These are phyloP conservation scores for Boeremia lycopersici DNA, from an alignment of 2,329 filamentous ascomycete species.

Conservation along the genomic window DNA sequence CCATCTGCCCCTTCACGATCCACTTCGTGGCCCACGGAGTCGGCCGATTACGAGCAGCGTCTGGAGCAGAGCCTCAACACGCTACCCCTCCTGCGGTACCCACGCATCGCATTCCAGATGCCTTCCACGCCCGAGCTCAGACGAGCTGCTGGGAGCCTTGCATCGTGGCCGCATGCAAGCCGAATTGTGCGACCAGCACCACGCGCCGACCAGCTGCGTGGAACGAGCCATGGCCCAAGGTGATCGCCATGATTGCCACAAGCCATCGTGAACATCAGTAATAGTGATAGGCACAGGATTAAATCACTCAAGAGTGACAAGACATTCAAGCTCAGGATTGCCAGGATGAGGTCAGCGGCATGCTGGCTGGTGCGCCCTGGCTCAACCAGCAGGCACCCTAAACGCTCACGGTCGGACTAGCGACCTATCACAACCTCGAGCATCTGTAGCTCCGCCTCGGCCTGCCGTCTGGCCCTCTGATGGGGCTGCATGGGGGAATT, in stretches of 20 bases:
- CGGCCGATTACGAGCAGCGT: neutral
- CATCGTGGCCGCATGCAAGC: constrained; percentile 2
- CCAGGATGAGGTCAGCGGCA: constrained; percentile 18
- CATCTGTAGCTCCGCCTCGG: constrained; percentile 2
- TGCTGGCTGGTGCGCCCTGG: constrained; percentile 1
- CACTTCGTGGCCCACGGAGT: constrained; percentile 2
- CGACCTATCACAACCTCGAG: constrained; percentile 11
- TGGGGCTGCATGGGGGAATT: constrained; percentile 6
- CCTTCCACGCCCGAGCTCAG: constrained; percentile 2
- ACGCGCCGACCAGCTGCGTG: neutral
- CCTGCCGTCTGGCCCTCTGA: constrained; percentile 10
- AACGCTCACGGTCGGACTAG: constrained; percentile 8
- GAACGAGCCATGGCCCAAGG: neutral
- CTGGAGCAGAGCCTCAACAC: constrained; percentile 19
- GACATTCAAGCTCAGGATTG: constrained; percentile 8
- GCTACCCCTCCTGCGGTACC: constrained; percentile 5
- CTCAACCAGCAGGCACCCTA: constrained; percentile 13
- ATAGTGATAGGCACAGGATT: neutral
- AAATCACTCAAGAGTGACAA: constrained; percentile 1
- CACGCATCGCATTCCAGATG: constrained; percentile 2
- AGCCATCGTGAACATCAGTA: neutral
- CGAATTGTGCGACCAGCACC: constrained; percentile 2
- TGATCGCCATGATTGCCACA: neutral
- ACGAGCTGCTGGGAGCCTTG: constrained; percentile 8
- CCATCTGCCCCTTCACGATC: constrained; percentile 17